Evolutionary conservation across 768 basidiomycete species (phyloP).

Genomic region (Amyloporia xantha): DNA sequence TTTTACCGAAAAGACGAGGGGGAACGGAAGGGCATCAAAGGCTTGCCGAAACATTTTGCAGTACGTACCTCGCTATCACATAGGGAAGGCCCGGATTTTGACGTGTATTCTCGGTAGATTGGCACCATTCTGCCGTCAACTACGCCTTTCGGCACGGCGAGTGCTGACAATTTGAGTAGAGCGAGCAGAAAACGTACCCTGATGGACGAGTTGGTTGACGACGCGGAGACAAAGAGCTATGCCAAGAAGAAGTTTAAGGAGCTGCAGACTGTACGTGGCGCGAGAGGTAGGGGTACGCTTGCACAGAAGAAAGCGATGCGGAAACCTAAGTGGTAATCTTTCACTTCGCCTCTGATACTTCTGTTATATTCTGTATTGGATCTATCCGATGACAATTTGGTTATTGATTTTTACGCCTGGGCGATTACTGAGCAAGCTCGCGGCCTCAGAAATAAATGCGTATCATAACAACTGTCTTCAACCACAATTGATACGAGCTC

Average conservation of each 20-base stretch:
- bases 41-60: conserved; percentile 86
- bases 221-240: conserved; percentile 79
- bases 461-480: no score
- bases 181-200: conserved; percentile 72
- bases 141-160: conserved; percentile 67
- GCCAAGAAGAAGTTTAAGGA: conserved; percentile 91
- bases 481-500: no score
- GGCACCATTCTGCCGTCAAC: conserved; percentile 68
- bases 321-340: conserved; percentile 70
- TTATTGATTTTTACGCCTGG: no score
- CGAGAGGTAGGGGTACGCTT: conserved; percentile 66
- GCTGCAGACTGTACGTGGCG: conserved; percentile 59
- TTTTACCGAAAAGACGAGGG: conserved; percentile 87
- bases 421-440: no score
- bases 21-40: conserved; percentile 79
- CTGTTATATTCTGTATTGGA: no score
- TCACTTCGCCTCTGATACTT: no score
- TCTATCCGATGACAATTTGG: no score
- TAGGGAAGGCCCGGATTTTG: no score
- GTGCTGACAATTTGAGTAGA: conserved; percentile 63
- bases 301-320: conserved; percentile 55
- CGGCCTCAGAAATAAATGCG: no score
- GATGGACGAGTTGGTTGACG: conserved; percentile 85
- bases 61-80: conserved; percentile 42
- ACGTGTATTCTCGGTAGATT: no score